Evolutionary conservation across 148 eudicot species (phyloP).

Genomic region (Chenopodium berlandieri): DNA sequence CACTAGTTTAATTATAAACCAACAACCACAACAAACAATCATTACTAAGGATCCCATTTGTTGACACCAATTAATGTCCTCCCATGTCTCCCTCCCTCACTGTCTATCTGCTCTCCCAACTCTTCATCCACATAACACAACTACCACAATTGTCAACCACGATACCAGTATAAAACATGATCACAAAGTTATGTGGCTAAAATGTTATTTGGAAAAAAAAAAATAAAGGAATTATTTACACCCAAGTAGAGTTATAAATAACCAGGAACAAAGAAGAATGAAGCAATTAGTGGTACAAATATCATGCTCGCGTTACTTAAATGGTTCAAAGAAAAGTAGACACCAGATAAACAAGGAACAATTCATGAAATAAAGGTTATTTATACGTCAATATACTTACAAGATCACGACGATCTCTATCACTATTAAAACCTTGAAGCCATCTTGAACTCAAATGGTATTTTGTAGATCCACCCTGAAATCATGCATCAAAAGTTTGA

Average conservation of each 20-base stretch:
- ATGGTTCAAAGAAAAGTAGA: not conserved
- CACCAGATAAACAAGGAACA: not conserved
- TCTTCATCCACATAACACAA: not conserved
- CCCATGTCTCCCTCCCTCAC: not conserved
- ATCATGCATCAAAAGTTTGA: conserved; percentile 14
- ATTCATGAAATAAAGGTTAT: not conserved
- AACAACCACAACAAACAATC: not conserved
- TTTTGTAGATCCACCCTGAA: conserved; percentile 95
- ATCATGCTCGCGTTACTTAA: not conserved
- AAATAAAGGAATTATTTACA: not conserved
- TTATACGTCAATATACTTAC: conserved; percentile 43
- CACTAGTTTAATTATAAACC: not conserved
- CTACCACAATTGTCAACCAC: not conserved
- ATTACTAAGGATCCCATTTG: not conserved
- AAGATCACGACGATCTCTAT: conserved; percentile 99
- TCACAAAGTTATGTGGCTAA: not conserved
- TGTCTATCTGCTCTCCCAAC: not conserved
- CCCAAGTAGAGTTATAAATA: not conserved
- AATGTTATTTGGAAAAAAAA: not conserved
- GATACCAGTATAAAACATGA: not conserved
- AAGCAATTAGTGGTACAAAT: not conserved
- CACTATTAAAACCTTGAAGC: conserved; percentile 87
- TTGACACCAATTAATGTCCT: not conserved
- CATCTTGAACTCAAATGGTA: conserved; percentile 92
- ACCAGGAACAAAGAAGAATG: not conserved